Conservation (phyloP, 495 filamentous ascomycete genomes). For the Penicillium chermesinum region DNA sequence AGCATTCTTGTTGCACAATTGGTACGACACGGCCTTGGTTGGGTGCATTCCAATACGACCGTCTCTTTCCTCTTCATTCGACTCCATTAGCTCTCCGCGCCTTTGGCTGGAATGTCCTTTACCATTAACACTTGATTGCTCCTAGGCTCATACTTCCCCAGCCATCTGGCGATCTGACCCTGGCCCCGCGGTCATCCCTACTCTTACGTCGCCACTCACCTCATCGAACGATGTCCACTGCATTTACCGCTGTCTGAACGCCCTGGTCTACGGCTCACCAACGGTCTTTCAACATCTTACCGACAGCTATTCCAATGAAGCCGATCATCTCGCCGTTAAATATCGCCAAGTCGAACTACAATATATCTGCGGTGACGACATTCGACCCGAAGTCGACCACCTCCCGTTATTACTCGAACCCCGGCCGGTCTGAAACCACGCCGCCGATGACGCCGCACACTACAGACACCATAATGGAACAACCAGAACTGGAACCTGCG, state of each 20-base stretch:
- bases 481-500: constrained; percentile 34
- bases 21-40: constrained; percentile 20
- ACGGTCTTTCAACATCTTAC: constrained; percentile 9
- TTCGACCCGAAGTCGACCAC: constrained; percentile 20
- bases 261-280: constrained; percentile 30
- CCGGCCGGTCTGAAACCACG: constrained; percentile 52
- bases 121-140: constrained; percentile 24
- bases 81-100: constrained; percentile 5
- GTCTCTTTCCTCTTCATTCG: constrained; percentile 7
- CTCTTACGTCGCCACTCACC: constrained; percentile 9
- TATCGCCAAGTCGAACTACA: constrained; percentile 59
- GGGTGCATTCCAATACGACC: constrained; percentile 24
- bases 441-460: constrained; percentile 69
- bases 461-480: constrained; percentile 41
- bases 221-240: constrained; percentile 32
- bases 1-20: constrained; percentile 25
- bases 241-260: constrained; percentile 24
- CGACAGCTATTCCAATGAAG: constrained; percentile 25
- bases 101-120: constrained; percentile 5
- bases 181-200: constrained; percentile 13
- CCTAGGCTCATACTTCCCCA: constrained; percentile 22
- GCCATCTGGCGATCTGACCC: constrained; percentile 20
- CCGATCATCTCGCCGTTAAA: constrained; percentile 66
- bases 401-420: constrained; percentile 26
- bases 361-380: constrained; percentile 36